These are phyloP conservation scores for Aspergillus clavatus DNA, from an alignment of 2,329 filamentous ascomycete species.

Conservation along the genomic window DNA sequence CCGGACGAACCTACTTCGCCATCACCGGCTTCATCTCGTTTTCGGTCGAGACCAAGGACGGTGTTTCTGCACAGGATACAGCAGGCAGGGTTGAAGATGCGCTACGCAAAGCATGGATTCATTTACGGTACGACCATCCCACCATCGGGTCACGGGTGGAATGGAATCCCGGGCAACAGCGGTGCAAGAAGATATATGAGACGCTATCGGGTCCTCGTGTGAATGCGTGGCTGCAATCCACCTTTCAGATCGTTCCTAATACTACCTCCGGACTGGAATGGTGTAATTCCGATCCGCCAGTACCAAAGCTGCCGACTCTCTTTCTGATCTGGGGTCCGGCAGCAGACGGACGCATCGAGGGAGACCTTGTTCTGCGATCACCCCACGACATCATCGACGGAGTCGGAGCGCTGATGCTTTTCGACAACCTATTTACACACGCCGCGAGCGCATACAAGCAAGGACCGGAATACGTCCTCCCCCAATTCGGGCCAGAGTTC, in stretches of 20 bases:
- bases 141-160: slow-evolving; percentile 22
- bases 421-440: slow-evolving; percentile 17
- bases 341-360: background rate
- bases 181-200: slow-evolving; percentile 21
- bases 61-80: background rate
- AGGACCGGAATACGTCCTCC: slow-evolving; percentile 2
- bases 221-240: slow-evolving; percentile 15
- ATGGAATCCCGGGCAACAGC: slow-evolving; percentile 8
- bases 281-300: slow-evolving; percentile 24
- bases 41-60: background rate
- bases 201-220: background rate
- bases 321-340: slow-evolving; percentile 16
- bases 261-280: slow-evolving; percentile 17
- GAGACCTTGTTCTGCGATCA: slow-evolving; percentile 18
- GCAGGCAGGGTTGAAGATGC: slow-evolving; percentile 8
- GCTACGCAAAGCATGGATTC: slow-evolving; percentile 19
- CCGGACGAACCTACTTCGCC: slow-evolving; percentile 39
- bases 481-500: slow-evolving; percentile 17
- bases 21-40: slow-evolving; percentile 39
- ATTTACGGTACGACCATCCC: slow-evolving; percentile 21
- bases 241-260: slow-evolving; percentile 13
- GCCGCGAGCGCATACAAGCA: slow-evolving; percentile 11
- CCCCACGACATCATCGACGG: slow-evolving; percentile 24
- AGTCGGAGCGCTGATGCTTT: slow-evolving; percentile 17
- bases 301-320: slow-evolving; percentile 19